Evolutionary conservation across 2,329 filamentous ascomycete genomes (phyloP).

Genomic region (Metarhizium brunneum): DNA sequence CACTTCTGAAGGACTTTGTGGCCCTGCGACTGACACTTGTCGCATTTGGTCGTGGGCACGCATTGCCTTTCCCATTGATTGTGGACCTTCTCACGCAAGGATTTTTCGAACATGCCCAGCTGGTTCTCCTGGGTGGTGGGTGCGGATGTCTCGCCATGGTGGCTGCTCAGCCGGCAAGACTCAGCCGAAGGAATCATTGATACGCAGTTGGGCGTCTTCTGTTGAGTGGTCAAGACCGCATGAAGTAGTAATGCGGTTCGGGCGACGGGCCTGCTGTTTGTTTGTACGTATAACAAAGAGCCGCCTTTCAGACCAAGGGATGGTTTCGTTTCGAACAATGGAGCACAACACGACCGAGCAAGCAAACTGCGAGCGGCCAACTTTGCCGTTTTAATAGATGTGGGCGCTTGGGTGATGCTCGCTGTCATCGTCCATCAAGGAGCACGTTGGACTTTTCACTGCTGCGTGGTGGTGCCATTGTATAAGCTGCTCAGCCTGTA

Average conservation of each 20-base stretch:
- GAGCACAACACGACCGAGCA: background rate
- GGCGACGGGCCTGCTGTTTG: background rate
- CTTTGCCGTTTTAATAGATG: background rate
- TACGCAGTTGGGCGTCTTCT: background rate
- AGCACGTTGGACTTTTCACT: background rate
- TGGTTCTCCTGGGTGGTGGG: background rate
- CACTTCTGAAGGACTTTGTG: conserved; percentile 16
- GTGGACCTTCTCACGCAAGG: conserved; percentile 7
- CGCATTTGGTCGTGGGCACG: conserved; percentile 17
- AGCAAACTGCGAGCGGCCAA: background rate
- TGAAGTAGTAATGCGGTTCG: background rate
- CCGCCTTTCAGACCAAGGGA: background rate
- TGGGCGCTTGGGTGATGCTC: background rate
- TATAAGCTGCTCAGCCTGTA: background rate
- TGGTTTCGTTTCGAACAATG: background rate
- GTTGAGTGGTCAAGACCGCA: background rate
- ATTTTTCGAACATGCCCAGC: background rate
- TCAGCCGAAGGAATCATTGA: background rate
- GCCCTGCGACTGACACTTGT: conserved; percentile 14
- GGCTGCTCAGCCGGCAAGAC: background rate
- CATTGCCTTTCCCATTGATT: conserved; percentile 12
- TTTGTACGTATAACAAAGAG: background rate
- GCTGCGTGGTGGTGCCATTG: background rate
- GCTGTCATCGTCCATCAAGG: background rate
- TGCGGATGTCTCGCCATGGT: background rate